Evolutionary conservation across 371 early-diverging fungal genomes (phyloP).

Genomic region (Mortierella sp.): DNA sequence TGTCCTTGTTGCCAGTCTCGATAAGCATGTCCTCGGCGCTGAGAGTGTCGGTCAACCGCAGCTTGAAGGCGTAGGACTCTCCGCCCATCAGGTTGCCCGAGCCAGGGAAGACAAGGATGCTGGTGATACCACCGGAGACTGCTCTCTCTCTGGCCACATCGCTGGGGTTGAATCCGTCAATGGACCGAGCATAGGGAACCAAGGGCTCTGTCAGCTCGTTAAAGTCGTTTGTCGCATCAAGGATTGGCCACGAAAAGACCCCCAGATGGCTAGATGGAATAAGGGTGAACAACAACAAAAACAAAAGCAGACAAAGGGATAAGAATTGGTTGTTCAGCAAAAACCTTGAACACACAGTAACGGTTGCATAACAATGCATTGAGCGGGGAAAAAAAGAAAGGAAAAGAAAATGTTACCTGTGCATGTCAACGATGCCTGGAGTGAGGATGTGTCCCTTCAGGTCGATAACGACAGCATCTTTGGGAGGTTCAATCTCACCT

Average conservation of each 20-base stretch:
- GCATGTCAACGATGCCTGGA: conserved; percentile 87
- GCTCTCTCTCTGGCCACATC: conserved; percentile 73
- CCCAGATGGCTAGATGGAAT: conserved; percentile 64
- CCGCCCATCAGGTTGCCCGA: conserved; percentile 86
- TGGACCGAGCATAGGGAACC: conserved; percentile 70
- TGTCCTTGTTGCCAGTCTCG: conserved; percentile 62
- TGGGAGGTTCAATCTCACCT: conserved; percentile 27
- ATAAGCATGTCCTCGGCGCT: conserved; percentile 77
- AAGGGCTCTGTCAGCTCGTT: conserved; percentile 77
- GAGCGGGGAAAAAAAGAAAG: not conserved
- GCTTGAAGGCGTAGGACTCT: conserved; percentile 78
- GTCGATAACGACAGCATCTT: conserved; percentile 63
- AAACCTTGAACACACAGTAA: not conserved
- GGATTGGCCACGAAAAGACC: conserved; percentile 65
- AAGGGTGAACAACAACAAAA: not conserved
- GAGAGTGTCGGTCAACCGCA: conserved; percentile 65
- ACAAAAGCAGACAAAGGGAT: not conserved
- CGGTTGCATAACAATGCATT: conserved; percentile 54
- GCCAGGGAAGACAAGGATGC: conserved; percentile 82
- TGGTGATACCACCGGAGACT: conserved; percentile 84
- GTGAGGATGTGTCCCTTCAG: conserved; percentile 77
- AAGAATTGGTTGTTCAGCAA: not conserved
- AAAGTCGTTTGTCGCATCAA: conserved; percentile 65
- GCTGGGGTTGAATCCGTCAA: conserved; percentile 72
- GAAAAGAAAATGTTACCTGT: conserved; percentile 62